Base-by-base conservation (phyloP, 352 stramenopile genomes). In the Phytophthora vignae region DNA sequence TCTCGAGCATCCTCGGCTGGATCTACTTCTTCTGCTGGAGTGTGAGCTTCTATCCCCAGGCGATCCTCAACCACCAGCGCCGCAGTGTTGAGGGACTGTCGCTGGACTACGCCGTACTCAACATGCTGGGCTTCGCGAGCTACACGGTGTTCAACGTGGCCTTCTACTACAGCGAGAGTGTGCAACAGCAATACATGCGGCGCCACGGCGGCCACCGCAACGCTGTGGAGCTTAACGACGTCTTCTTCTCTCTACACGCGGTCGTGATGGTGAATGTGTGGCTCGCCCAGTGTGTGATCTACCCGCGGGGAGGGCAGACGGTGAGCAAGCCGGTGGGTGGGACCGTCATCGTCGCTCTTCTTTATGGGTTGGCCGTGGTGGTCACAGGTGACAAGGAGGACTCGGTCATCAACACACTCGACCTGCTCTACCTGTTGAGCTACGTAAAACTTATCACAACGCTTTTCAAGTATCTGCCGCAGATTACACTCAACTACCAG, bases 181-280 rank as follows among this genome's bases (percentile, higher is more conserved):
- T 99, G 7, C 92, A 97, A 54, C 48, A 96, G 65, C 79, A 95
- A 64, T 99, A 99, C 75, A 92, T 92, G 79, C 71, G 76, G 8
- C 81, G 77, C 27, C 77, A 98, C 66, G 42, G 85, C 55, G 91
- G 88, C 56, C 77, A 96, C 69, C 83, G 83, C 68, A 97, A 96
- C 57, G 85, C 89, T 3, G 92, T 98, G 3, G 88, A 96, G 63
- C 74, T 92, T 22, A 98, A 98, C 69, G 94, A 98, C 66, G 93
- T 97, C 31, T 97, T 98, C 61, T 99, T 99, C 79, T 94, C 95
- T 2, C 74, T 98, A n/a, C 97, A 99, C 78, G 97, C 97, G 0
- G 77, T 94, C 1, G 33, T 96, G 11, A 78, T 99, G 15, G 93
- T 96, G n/a, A 75, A 71, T 0, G 76, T 98, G 3, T 98, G 94